These are phyloP conservation scores for Moniliophthora roreri DNA, from an alignment of 1,284 basidiomycete species.

Conservation along the genomic window DNA sequence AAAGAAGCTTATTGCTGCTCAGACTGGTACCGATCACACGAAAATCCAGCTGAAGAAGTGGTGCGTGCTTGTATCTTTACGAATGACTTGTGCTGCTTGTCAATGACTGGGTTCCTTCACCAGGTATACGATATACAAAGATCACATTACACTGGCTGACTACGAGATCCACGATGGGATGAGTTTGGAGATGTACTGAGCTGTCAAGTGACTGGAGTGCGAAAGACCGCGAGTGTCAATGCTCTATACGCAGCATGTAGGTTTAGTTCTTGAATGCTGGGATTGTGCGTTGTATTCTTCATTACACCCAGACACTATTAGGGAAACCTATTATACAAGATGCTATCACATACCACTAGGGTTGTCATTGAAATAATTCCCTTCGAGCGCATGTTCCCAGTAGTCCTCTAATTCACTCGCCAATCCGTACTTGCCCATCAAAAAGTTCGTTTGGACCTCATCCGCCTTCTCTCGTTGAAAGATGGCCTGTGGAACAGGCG, in stretches of 20 bases:
- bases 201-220: not conserved
- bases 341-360: slow-evolving; percentile 31
- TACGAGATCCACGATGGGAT: slow-evolving; percentile 96
- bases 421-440: slow-evolving; percentile 51
- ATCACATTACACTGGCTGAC: slow-evolving; percentile 91
- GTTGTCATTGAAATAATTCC: slow-evolving; percentile 67
- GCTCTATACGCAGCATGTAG: no score
- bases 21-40: slow-evolving; percentile 83
- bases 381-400: slow-evolving; percentile 43
- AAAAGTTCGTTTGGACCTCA: slow-evolving; percentile 36
- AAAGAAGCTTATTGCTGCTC: slow-evolving; percentile 95
- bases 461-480: slow-evolving; percentile 38
- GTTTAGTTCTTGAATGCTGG: not conserved
- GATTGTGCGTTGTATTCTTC: not conserved
- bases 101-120: slow-evolving; percentile 2
- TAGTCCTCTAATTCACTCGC: slow-evolving; percentile 47
- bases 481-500: slow-evolving; percentile 48
- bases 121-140: slow-evolving; percentile 92
- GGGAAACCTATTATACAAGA: not conserved
- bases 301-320: not conserved
- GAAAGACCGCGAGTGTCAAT: no score
- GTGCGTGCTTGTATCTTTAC: slow-evolving; percentile 42
- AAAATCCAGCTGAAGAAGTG: slow-evolving; percentile 99
- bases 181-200: slow-evolving; percentile 90
- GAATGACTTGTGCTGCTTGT: not conserved